A percentile compares a stretch with the other conserved stretches of the same genome.
These are phyloP conservation scores for Ophiognomonia clavigignenti-juglandacearum DNA, from an alignment of 2,329 filamentous ascomycete genomes.

Conservation along the genomic window DNA sequence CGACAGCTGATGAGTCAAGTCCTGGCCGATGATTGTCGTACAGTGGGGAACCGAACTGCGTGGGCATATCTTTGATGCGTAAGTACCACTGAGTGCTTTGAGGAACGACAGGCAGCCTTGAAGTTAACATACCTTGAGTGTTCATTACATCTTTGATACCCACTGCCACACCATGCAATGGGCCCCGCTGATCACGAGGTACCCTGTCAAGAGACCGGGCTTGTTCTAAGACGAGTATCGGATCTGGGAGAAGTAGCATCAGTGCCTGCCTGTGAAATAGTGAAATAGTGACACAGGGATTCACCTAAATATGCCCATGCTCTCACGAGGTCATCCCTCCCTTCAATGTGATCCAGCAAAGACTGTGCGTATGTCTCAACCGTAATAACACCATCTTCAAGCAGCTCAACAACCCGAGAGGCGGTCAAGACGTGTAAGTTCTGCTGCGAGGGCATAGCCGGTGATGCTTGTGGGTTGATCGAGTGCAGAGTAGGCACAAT, in stretches of 20 bases:
- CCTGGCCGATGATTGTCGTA: constrained; percentile 40
- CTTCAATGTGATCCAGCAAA: constrained; percentile 39
- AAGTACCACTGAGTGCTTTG: too few species aligned
- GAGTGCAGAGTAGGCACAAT: too few species aligned
- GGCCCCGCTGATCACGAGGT: constrained; percentile 42
- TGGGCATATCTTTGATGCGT: constrained; percentile 58
- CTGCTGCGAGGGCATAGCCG: too few species aligned
- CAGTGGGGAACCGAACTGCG: constrained; percentile 49
- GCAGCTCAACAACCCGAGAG: too few species aligned
- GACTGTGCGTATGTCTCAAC: constrained; percentile 45
- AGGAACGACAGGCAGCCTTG: too few species aligned
- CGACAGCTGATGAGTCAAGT: constrained; percentile 48
- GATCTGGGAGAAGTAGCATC: too few species aligned
- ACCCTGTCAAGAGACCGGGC: constrained; percentile 46
- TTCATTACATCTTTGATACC: constrained; percentile 57
- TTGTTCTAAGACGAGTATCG: constrained; percentile 40
- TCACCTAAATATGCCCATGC: constrained; percentile 48
- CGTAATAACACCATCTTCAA: too few species aligned
- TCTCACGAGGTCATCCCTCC: constrained; percentile 39
- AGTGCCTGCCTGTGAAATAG: too few species aligned
- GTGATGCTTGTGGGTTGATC: too few species aligned
- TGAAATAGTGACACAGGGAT: too few species aligned
- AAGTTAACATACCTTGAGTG: too few species aligned
- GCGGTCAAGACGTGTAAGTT: too few species aligned
- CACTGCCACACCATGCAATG: constrained; percentile 53